Evolutionary conservation across 768 basidiomycete genomes (phyloP), one percentile per base, ranked within the genome.

Genomic region (Trametes maxima): DNA sequence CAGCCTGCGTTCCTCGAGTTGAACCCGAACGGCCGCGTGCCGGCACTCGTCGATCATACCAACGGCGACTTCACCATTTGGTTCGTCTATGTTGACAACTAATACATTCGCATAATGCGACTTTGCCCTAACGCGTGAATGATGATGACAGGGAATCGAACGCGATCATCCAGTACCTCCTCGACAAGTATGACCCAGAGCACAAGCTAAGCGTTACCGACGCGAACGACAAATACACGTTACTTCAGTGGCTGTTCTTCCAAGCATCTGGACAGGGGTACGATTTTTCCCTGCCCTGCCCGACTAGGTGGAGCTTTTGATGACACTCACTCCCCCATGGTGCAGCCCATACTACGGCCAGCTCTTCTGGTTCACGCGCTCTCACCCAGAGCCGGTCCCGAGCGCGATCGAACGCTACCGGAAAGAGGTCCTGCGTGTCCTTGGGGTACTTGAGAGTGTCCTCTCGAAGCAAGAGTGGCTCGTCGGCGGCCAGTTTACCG

Each of bases 171-270:
- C 65, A 77, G 10, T 82, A 79, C 69, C 70, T 82, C 46, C 69
- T 69, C n/a, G 76, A 79, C 60, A 70, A 73, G 57, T 82, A 81
- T 64, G 82, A 83, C 69, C 67, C 60, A n/a, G 78, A 79, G 36
- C 65, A 72, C 69, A 77, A 75, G 70, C 50, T 71, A 44, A 65
- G 65, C 28, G 60, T 65, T 19, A 22, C 49, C 4, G 56, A 47
- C 44, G 49, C 37, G 3, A 59, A 60, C 19, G 68, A 68, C 10
- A 64, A 67, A 63, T 59, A 37, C 55, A 14, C n/a, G 13, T 50
- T 65, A 46, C 59, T 75, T 17, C 77, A 77, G 67, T 81, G 78
- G 80, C 76, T 81, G 49, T 78, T 79, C 71, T 82, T 79, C 69
- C 72, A 73, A 47, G 59, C 66, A n/a, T 72, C 70, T 3, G 72